Conservation (phyloP, 768 basidiomycete species). For the Agrocybe pediades region DNA sequence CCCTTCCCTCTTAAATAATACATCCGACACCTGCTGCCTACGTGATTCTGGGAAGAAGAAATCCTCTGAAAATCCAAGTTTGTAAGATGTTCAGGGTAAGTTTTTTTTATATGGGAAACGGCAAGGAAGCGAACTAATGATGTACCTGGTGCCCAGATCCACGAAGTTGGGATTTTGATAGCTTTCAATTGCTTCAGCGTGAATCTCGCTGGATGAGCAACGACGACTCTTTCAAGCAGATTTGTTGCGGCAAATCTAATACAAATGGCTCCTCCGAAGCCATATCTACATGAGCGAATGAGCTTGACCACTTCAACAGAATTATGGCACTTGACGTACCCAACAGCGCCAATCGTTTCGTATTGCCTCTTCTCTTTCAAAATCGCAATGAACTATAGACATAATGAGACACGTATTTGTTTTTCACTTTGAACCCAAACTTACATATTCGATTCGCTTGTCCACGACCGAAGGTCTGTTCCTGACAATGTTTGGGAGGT, state of each 20-base stretch:
- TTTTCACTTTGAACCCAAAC: not conserved
- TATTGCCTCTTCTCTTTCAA: conserved; percentile 41
- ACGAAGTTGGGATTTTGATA: conserved; percentile 39
- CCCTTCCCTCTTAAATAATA: conserved; percentile 32
- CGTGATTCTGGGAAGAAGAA: conserved; percentile 30
- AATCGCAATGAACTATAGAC: conserved; percentile 34
- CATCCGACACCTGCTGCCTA: conserved; percentile 34
- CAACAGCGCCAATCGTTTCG: conserved; percentile 42
- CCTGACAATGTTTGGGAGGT: conserved; percentile 27
- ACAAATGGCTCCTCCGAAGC: conserved; percentile 41
- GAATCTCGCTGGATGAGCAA: conserved; percentile 42
- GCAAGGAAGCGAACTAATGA: not conserved
- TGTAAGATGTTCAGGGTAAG: not conserved
- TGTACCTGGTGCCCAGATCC: conserved; percentile 44
- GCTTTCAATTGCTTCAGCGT: conserved; percentile 33
- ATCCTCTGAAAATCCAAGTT: conserved; percentile 32
- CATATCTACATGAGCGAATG: conserved; percentile 31
- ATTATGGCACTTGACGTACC: conserved; percentile 25
- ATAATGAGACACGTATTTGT: conserved; percentile 1
- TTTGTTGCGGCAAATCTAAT: conserved; percentile 38
- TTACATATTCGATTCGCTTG: conserved; percentile 30
- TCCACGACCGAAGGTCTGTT: conserved; percentile 34
- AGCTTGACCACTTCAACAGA: not conserved
- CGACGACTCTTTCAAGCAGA: conserved; percentile 38
- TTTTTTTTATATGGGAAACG: too few relatives aligned